Conservation (phyloP, 208 protist species). For the Balamuthia mandrillaris region DNA sequence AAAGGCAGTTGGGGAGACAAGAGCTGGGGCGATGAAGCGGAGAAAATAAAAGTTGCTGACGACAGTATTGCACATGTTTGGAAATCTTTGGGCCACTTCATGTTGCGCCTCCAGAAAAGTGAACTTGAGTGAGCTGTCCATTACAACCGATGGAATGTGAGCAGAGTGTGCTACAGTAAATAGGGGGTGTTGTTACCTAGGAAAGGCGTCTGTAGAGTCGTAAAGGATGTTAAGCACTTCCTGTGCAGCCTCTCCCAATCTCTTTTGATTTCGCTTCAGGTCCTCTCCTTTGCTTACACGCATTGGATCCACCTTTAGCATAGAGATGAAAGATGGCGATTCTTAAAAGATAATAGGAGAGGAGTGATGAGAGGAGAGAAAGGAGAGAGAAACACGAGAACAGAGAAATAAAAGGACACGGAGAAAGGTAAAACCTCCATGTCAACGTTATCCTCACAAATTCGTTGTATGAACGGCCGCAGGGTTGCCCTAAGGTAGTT, state of each 20-base stretch:
- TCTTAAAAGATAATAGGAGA: background rate
- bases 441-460: background rate
- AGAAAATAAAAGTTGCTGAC: constrained; percentile 35
- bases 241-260: constrained; percentile 18
- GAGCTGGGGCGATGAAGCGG: constrained; percentile 16
- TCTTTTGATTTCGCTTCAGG: background rate
- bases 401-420: background rate
- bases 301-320: background rate
- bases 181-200: no score
- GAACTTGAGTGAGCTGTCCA: background rate
- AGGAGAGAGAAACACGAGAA: background rate
- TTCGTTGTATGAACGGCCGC: background rate
- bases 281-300: background rate
- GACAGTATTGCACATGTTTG: background rate
- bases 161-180: background rate
- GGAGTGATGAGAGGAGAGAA: background rate
- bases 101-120: background rate
- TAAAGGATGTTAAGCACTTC: constrained; percentile 25
- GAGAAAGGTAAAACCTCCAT: background rate
- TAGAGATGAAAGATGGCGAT: background rate
- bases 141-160: background rate
- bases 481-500: background rate
- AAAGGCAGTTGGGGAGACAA: constrained; percentile 21
- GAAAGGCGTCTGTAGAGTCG: background rate
- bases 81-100: background rate